A percentile compares a stretch with the other conserved stretches of the same genome.
phyloP scores from a whole-genome alignment of 768 basidiomycete genomes.

The Phanerochaete carnosa region DNA sequence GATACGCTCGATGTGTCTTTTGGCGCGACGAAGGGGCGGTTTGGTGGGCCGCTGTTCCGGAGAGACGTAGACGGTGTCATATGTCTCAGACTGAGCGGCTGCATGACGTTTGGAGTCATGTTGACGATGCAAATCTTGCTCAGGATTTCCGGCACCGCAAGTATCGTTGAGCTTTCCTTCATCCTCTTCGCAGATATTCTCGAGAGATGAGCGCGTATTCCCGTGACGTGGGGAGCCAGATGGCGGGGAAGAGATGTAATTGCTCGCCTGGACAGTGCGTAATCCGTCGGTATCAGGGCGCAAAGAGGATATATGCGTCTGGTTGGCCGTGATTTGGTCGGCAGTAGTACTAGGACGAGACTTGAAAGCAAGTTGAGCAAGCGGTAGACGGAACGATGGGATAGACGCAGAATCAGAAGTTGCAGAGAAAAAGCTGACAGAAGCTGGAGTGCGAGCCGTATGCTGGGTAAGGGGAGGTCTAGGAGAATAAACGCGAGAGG shows the following conservation, averaged over 20 bases:
- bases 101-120: not conserved
- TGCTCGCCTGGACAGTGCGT: not conserved
- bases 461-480: constrained; percentile 9
- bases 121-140: not conserved
- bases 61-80: not conserved
- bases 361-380: not conserved
- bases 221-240: not conserved
- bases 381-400: not conserved
- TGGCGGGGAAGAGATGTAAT: not conserved
- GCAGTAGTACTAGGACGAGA: constrained; percentile 1
- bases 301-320: constrained; percentile 23
- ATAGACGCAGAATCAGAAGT: not conserved
- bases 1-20: not conserved
- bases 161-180: constrained; percentile 2
- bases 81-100: not conserved
- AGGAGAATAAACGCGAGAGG: constrained; percentile 5
- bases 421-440: constrained; percentile 15
- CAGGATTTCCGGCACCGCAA: no score
- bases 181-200: constrained; percentile 18
- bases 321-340: constrained; percentile 17
- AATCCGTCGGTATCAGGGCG: not conserved
- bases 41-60: not conserved
- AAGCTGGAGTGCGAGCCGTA: constrained; percentile 9
- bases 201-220: constrained; percentile 18
- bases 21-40: constrained; percentile 2